phyloP scores from a whole-genome alignment of 2,329 filamentous ascomycete genomes.

The Hypoxylon sp. region DNA sequence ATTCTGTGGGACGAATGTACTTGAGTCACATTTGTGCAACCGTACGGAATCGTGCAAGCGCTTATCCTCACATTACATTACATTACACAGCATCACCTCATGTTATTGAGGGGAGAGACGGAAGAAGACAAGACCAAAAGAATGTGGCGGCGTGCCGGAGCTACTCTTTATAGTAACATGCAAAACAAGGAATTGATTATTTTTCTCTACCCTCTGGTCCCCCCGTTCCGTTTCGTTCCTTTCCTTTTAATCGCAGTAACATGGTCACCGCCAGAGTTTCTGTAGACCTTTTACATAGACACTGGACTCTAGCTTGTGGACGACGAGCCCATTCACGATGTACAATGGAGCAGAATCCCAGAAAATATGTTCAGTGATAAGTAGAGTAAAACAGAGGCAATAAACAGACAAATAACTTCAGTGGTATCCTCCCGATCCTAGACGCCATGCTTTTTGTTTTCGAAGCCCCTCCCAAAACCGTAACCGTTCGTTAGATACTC shows the following conservation, averaged over 20 bases:
- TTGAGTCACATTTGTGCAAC: conserved; percentile 33
- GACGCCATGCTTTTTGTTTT: conserved; percentile 52
- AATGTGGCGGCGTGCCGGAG: conserved; percentile 28
- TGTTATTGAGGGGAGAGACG: conserved; percentile 4
- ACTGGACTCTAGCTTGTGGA: background rate
- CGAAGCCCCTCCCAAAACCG: conserved; percentile 38
- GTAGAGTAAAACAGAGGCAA: conserved; percentile 11
- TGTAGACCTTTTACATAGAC: conserved; percentile 3
- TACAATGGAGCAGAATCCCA: conserved; percentile 14
- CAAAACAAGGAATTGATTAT: conserved; percentile 16
- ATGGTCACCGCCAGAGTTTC: conserved; percentile 13
- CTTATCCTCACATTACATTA: conserved; percentile 1
- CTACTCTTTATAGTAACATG: conserved; percentile 35
- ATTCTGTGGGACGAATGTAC: background rate
- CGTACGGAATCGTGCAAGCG: conserved; percentile 8
- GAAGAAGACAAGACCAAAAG: background rate
- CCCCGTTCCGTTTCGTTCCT: conserved; percentile 4
- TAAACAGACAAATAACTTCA: conserved; percentile 45
- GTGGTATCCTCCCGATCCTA: conserved; percentile 56
- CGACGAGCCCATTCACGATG: conserved; percentile 13
- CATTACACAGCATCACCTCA: conserved; percentile 4
- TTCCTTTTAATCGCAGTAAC: conserved; percentile 10
- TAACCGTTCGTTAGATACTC: conserved; percentile 41
- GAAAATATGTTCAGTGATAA: conserved; percentile 34
- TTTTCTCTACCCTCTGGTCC: background rate